Evolutionary conservation across 1,284 basidiomycete genomes (phyloP).

Genomic region (Ustilago lituana): DNA sequence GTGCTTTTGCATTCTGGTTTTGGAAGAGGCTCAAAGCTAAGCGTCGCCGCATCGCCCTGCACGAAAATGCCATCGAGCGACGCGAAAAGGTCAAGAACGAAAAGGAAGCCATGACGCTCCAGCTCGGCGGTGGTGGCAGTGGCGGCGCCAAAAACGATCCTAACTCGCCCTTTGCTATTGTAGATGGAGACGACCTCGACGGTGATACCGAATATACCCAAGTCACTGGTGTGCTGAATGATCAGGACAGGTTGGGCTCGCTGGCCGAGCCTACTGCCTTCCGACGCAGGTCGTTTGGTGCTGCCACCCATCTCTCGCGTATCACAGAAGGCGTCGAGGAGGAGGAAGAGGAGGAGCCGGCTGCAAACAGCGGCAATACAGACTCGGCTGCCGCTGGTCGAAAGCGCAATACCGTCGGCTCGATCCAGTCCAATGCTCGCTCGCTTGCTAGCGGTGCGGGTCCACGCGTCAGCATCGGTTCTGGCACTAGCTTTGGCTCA

Average conservation of each 20-base stretch:
- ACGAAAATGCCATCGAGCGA: slow-evolving; percentile 30
- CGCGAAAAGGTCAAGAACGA: slow-evolving; percentile 37
- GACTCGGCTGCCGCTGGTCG: neutral
- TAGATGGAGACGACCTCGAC: slow-evolving; percentile 29
- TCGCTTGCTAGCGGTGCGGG: slow-evolving; percentile 27
- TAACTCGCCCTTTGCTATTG: slow-evolving; percentile 21
- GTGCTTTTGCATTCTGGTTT: slow-evolving; percentile 26
- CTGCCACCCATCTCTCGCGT: slow-evolving; percentile 50
- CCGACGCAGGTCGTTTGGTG: slow-evolving; percentile 40
- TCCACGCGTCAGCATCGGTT: slow-evolving; percentile 39
- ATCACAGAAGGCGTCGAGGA: slow-evolving; percentile 52
- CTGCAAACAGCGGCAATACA: neutral
- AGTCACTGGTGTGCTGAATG: slow-evolving; percentile 33
- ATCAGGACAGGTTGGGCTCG: slow-evolving; percentile 26
- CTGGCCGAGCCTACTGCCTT: slow-evolving; percentile 43
- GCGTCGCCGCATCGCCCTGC: slow-evolving; percentile 33
- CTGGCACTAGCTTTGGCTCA: slow-evolving; percentile 31
- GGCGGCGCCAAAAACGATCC: too few relatives aligned
- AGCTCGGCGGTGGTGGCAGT: slow-evolving; percentile 36
- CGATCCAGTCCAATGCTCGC: slow-evolving; percentile 2
- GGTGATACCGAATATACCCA: slow-evolving; percentile 52
- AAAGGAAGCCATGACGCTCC: slow-evolving; percentile 39
- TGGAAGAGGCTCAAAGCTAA: slow-evolving; percentile 32
- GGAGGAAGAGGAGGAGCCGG: slow-evolving; percentile 32
- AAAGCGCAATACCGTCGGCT: slow-evolving; percentile 19